Base-by-base conservation (phyloP, 1,139 yeast species). In the Magnusiomyces suaveolens region DNA sequence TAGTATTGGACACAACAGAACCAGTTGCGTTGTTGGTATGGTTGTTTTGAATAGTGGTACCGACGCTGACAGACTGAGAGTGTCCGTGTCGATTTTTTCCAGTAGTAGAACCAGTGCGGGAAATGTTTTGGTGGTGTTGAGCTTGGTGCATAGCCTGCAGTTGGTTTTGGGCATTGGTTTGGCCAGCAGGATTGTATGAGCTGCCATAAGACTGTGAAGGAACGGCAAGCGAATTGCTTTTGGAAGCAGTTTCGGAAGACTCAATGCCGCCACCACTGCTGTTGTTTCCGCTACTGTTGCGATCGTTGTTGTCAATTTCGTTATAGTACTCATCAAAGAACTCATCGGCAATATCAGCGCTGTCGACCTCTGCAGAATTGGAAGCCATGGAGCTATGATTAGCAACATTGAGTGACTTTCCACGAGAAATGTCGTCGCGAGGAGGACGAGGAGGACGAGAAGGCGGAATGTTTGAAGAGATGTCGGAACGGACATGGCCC, bases 281-380 rank as follows among this genome's bases (percentile, higher is more conserved):
- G 20, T 21, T 41, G 32, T 53, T 51, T 24, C 25, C 44, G 41
- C 38, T 48, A n/a, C 44, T 41, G 33, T 23, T 32, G 25, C 33
- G 8, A 21, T 21, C 14, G 4, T n/a, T 43, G 33, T 55, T 57
- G 43, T 51, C 3, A 66, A 62, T 46, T 60, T 62, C 56, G 78
- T 82, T 62, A 83, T 74, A 49, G 80, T 78, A 46, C 80, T 83
- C 89, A 66, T 84, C 90, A 66, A 83, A 81, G 72, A 78, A 79
- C 3, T 80, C 85, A 60, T 78, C 83, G 23, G 76, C 74, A 67
- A 77, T 71, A 68, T 70, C 74, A 18, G 67, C 73, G n/a, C 87
- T 83, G 54, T 79, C 72, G 39, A 53, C 51, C 3, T 38, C 29
- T n/a, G 53, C 51, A 36, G 44, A 18, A 18, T 29, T 29, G 43